Evolutionary conservation across 139 green algal species (phyloP), one percentile per base, ranked within the genome.

Genomic region (Choricystis sp.): DNA sequence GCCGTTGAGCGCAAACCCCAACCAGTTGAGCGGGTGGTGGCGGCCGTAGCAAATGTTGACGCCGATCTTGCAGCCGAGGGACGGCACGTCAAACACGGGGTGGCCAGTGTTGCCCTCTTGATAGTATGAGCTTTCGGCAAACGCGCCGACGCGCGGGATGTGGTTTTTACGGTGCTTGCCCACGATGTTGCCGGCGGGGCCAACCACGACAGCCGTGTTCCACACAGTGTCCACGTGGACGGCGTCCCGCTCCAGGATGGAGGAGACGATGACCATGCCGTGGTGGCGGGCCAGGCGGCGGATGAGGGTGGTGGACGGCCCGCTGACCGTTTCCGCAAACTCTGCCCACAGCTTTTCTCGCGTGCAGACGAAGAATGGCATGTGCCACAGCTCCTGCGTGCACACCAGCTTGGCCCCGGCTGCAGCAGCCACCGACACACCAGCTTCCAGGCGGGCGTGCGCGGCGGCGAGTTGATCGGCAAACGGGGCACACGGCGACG

Each of bases 41-140:
- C 91, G 81, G 29, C 92, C 92, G 72, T 98, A 98, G 77, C 91
- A 98, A 73, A 98, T 98, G 81, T 98, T 98, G 72, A 98, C 72
- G 4, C 70, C 91, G 59, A 98, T 92, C 19, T 73, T 80, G 25
- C 88, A 90, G 63, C 82, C 95, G 2, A 73, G 77, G n/a, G n/a
- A n/a, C n/a, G n/a, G n/a, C 1, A 92, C 98, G 59, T 96, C 83
- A 79, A 97, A 97, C 22, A 91, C 84, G 0, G 83, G 71, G 72
- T 92, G 85, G 9, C 79, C 80, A 0, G 88, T 96, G 82, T 95
- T 85, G 48, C 90, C 89, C 75, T 97, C 90, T 85, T 98, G 88
- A 78, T 98, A 98, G 77, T 98, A 98, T 16, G 86, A 93, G 62
- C 69, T 85, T 79, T 98, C 92, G 68, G 98, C 96, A 73, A 98